A percentile compares a stretch with the other conserved stretches of the same genome.
phyloP scores from a whole-genome alignment of 306 rosid species.

The Rosa rugosa region DNA sequence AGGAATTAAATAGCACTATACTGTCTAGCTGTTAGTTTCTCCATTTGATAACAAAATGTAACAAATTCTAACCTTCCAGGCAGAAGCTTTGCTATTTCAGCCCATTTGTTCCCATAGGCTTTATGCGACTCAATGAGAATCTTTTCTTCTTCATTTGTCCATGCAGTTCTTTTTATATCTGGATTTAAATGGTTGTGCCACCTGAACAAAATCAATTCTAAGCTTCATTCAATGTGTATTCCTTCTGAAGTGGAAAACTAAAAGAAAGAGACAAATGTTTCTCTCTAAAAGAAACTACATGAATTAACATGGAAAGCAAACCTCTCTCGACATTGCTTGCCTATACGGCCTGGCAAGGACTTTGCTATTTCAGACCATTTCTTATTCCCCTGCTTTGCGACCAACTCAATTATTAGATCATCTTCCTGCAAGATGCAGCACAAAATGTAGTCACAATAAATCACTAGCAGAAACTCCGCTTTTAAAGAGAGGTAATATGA shows the following conservation, averaged over 20 bases:
- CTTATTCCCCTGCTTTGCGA: slow-evolving; percentile 32
- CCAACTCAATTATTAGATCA: slow-evolving; percentile 32
- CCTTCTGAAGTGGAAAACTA: not conserved
- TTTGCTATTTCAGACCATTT: slow-evolving; percentile 48
- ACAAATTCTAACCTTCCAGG: slow-evolving; percentile 40
- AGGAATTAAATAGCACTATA: not conserved
- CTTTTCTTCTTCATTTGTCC: slow-evolving; percentile 49
- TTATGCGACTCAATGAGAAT: slow-evolving; percentile 34
- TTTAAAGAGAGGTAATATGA: not conserved
- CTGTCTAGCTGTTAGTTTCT: not conserved
- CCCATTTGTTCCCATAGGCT: slow-evolving; percentile 50
- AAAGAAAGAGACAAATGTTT: not conserved
- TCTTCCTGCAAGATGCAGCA: slow-evolving; percentile 36
- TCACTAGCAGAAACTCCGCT: not conserved
- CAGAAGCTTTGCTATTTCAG: slow-evolving; percentile 47
- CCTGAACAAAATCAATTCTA: slow-evolving; percentile 22
- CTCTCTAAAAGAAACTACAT: not conserved
- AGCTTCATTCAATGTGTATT: not conserved
- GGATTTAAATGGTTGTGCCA: slow-evolving; percentile 61
- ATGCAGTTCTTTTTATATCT: slow-evolving; percentile 42
- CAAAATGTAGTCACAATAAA: not conserved
- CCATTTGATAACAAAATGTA: not conserved
- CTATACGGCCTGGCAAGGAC: slow-evolving; percentile 54
- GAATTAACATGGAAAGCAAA: not conserved
- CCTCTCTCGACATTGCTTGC: slow-evolving; percentile 62